These are phyloP conservation scores for Penicillium simplicissimum DNA, from an alignment of 495 filamentous ascomycete genomes.

Conservation along the genomic window DNA sequence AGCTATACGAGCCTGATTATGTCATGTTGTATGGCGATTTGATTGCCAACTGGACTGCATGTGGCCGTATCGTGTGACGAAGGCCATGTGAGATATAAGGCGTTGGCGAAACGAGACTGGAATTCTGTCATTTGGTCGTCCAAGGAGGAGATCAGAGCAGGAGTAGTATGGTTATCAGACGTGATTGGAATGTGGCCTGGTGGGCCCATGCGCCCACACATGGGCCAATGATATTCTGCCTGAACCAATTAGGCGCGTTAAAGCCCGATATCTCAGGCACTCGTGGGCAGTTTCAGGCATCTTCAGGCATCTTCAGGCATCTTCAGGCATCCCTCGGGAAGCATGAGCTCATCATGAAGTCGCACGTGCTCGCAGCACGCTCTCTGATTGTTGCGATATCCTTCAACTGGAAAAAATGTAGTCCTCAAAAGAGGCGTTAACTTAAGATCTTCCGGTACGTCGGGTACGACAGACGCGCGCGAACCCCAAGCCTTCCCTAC, in stretches of 20 bases:
- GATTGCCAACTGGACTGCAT: background rate
- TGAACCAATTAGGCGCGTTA: background rate
- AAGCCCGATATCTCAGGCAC: conserved; percentile 10
- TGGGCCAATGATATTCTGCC: conserved; percentile 1
- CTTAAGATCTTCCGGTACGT: conserved; percentile 1
- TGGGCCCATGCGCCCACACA: background rate
- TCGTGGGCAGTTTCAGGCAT: background rate
- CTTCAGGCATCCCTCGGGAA: background rate
- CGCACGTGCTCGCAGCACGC: conserved; percentile 22
- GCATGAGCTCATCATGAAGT: conserved; percentile 16
- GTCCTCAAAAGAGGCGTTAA: background rate
- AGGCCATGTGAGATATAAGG: background rate
- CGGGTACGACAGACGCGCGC: conserved; percentile 6
- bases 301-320: background rate
- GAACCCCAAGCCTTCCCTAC: background rate
- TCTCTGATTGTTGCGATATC: conserved; percentile 25
- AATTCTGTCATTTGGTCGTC: background rate
- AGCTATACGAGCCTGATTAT: background rate
- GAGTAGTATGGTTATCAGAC: too few species aligned
- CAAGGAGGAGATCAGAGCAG: too few species aligned
- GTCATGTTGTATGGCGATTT: background rate
- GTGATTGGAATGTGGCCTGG: conserved; percentile 16
- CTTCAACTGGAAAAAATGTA: conserved; percentile 7
- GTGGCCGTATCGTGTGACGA: background rate
- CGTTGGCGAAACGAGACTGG: background rate